A percentile compares a stretch with the other conserved stretches of the same genome.
phyloP scores from a whole-genome alignment of 768 basidiomycete species.

The Hypholoma sublateritium region DNA sequence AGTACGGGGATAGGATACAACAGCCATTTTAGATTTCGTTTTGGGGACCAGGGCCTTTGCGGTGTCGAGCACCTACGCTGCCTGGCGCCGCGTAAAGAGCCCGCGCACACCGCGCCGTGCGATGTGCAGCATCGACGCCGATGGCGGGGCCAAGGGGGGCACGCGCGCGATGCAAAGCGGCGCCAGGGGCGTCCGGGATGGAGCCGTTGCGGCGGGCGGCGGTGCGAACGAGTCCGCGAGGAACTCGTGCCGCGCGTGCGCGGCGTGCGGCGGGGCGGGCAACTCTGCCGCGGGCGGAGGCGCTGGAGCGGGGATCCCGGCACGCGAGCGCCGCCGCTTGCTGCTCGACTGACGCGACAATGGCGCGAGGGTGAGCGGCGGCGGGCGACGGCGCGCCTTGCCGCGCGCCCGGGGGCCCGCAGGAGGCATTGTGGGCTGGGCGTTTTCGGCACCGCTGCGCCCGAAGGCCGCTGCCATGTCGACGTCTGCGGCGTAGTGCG shows the following conservation, averaged over 20 bases:
- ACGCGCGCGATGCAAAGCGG: neutral
- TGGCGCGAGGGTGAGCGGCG: slow-evolving; percentile 36
- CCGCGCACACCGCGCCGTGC: neutral
- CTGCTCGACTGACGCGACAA: no score
- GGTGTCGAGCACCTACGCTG: slow-evolving; percentile 8
- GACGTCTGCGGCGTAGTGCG: slow-evolving; percentile 30
- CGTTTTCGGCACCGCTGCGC: neutral
- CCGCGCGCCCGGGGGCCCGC: slow-evolving; percentile 13
- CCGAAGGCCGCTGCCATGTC: neutral
- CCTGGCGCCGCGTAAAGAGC: neutral
- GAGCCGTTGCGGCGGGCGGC: neutral
- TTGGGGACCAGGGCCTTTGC: no score
- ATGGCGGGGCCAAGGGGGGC: neutral
- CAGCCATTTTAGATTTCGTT: no score
- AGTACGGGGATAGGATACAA: no score
- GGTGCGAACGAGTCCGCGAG: slow-evolving; percentile 34
- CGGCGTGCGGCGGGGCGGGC: neutral
- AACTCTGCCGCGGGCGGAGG: neutral
- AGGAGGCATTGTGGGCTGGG: neutral
- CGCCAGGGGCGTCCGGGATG: neutral
- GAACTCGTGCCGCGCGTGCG: slow-evolving; percentile 23
- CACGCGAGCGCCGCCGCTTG: neutral
- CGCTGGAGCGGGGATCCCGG: neutral
- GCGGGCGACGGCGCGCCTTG: slow-evolving; percentile 33
- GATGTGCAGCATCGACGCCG: neutral